Percentiles rank a stretch among this genome's conserved stretches.
These are phyloP conservation scores for Fomes fomentarius DNA, from an alignment of 1,284 basidiomycete species.

Conservation along the genomic window DNA sequence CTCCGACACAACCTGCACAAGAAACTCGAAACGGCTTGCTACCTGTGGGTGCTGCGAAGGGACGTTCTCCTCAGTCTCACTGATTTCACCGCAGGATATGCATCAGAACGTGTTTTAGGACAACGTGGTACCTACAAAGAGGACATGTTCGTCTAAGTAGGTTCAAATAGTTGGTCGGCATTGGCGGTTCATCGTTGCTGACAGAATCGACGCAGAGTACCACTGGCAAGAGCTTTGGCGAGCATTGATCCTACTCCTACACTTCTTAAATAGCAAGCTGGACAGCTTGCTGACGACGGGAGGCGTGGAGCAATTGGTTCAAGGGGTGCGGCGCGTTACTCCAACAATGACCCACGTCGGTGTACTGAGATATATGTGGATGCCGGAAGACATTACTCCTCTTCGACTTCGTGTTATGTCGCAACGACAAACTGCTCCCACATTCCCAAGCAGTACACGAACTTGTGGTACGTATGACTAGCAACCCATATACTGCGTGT, in stretches of 20 bases:
- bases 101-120: conserved; percentile 52
- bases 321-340: not conserved
- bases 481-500: not conserved
- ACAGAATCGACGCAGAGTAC: conserved; percentile 64
- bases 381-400: conserved; percentile 41
- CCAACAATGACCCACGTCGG: not conserved
- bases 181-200: too few relatives aligned
- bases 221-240: conserved; percentile 67
- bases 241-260: conserved; percentile 53
- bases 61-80: not conserved
- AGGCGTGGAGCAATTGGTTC: conserved; percentile 47
- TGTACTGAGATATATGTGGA: too few relatives aligned
- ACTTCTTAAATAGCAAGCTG: conserved; percentile 55
- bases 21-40: conserved; percentile 56
- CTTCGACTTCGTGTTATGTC: conserved; percentile 51
- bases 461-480: conserved; percentile 52
- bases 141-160: conserved; percentile 55
- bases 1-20: conserved; percentile 68
- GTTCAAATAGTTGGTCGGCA: conserved; percentile 9
- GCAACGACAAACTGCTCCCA: conserved; percentile 53
- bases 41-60: conserved; percentile 45
- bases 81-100: conserved; percentile 37
- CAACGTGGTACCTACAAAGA: conserved; percentile 58
- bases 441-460: conserved; percentile 56
- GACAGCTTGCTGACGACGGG: conserved; percentile 52